Conservation (phyloP, 441 rosid species). For the Brassica hybrid region DNA sequence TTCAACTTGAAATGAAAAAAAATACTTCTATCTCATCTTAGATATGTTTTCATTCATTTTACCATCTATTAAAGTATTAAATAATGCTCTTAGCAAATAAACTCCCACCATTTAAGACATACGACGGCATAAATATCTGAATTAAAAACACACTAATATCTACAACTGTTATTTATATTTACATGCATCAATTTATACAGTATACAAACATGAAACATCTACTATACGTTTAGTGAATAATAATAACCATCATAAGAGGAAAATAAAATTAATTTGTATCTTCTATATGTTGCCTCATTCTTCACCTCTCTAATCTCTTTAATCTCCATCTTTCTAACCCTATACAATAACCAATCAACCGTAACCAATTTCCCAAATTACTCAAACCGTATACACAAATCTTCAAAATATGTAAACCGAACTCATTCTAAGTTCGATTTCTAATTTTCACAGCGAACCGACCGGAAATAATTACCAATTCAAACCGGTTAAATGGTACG, state of each 20-base stretch:
- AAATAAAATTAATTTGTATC: not conserved
- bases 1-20: not conserved
- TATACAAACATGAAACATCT: slow-evolving; percentile 16
- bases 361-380: slow-evolving; percentile 27
- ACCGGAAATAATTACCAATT: slow-evolving; percentile 56
- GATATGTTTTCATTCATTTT: not conserved
- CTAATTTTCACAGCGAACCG: not conserved
- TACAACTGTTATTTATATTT: slow-evolving; percentile 15
- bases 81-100: not conserved
- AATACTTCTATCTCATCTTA: not conserved
- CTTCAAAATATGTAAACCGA: slow-evolving; percentile 10
- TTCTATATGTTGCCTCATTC: slow-evolving; percentile 33
- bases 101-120: not conserved
- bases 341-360: slow-evolving; percentile 28
- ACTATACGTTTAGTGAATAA: slow-evolving; percentile 10
- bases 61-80: not conserved
- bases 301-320: slow-evolving; percentile 24
- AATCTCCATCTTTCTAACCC: slow-evolving; percentile 25
- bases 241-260: not conserved
- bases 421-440: not conserved
- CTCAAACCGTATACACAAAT: slow-evolving; percentile 24
- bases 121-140: not conserved
- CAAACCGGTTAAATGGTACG: slow-evolving; percentile 61
- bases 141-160: not conserved
- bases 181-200: slow-evolving; percentile 30